Evolutionary conservation across 768 basidiomycete genomes (phyloP), one percentile per base, ranked within the genome.

Genomic region (Suillus variegatus): DNA sequence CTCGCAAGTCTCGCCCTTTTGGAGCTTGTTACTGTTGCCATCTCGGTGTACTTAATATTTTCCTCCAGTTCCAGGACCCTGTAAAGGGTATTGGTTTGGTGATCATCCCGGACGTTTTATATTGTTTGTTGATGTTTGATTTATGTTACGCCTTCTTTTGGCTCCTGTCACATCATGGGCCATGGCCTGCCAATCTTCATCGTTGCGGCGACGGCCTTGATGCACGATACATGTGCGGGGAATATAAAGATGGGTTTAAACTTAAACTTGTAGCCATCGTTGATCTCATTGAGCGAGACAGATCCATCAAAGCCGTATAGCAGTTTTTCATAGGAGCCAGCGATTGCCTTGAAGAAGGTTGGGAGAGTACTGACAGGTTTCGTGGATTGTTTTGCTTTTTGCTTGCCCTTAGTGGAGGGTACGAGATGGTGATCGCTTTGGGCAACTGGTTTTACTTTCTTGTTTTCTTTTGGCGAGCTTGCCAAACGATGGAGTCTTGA

Each of bases 281-380:
- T 28, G 57, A 74, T 60, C 49, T 70, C 70, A 4, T 75, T 64
- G 63, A 69, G 55, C 20, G 79, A 76, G 54, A 86, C 79, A 0
- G 85, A 81, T 43, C 91, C 94, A 65, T 94, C 85, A 20, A 97
- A 81, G 14, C 96, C 96, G 70, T 97, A 99, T 20, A 99, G 84
- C 18, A 99, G 82, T 72, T 96, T 97, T 81, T 99, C 97, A 77
- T 99, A 99, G 20, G 96, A 94, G 0, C 97, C 97, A 1, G 90
- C 93, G 32, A 98, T 82, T 68, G 98, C 78, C 77, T 93, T 90
- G 83, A 97, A 98, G 3, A 88, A 86, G 0, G 79, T 75, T 0
- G 90, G 86, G 13, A 86, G 78, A 1, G 72, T 28, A 0, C 70
- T 52, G 6, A 55, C 40, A 22, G n/a, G n/a, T n/a, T n/a, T n/a